Evolutionary conservation across 176 grass and related monocot genomes (phyloP).

Genomic region (Hordeum vulgare): DNA sequence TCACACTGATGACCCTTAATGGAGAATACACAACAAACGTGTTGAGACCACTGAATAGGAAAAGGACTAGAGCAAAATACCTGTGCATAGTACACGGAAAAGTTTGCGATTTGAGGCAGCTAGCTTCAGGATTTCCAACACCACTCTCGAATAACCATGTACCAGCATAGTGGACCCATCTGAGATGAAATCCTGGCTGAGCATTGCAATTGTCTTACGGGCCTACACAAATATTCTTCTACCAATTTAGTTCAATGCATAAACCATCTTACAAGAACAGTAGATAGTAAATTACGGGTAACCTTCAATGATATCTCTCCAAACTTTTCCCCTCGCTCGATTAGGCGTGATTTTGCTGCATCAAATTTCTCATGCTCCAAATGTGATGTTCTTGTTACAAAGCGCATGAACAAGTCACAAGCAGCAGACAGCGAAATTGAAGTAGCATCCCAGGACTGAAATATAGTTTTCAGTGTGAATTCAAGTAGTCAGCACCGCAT

Average conservation of each 20-base stretch:
- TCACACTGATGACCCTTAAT: not conserved
- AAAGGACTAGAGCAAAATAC: constrained; percentile 20
- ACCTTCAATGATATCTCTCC: constrained; percentile 99
- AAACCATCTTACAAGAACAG: not conserved
- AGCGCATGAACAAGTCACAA: constrained; percentile 95
- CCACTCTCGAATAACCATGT: constrained; percentile 89
- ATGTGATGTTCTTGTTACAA: constrained; percentile 92
- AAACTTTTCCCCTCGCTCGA: constrained; percentile 98
- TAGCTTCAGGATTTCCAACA: constrained; percentile 90
- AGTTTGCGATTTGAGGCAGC: constrained; percentile 83
- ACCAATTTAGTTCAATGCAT: not conserved
- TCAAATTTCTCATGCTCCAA: constrained; percentile 93
- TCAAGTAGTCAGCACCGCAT: not conserved
- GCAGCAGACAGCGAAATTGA: constrained; percentile 94
- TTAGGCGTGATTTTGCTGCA: constrained; percentile 81
- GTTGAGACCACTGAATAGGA: not conserved
- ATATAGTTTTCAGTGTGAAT: constrained; percentile 1
- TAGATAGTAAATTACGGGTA: not conserved
- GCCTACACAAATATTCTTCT: constrained; percentile 39
- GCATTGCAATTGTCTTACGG: constrained; percentile 96
- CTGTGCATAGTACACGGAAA: constrained; percentile 93
- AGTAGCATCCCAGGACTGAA: constrained; percentile 89
- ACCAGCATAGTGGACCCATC: constrained; percentile 87
- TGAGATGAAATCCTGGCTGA: constrained; percentile 87
- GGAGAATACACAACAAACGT: not conserved